Evolutionary conservation across 1,139 yeast genomes (phyloP).

Genomic region (Candida mesenterica): DNA sequence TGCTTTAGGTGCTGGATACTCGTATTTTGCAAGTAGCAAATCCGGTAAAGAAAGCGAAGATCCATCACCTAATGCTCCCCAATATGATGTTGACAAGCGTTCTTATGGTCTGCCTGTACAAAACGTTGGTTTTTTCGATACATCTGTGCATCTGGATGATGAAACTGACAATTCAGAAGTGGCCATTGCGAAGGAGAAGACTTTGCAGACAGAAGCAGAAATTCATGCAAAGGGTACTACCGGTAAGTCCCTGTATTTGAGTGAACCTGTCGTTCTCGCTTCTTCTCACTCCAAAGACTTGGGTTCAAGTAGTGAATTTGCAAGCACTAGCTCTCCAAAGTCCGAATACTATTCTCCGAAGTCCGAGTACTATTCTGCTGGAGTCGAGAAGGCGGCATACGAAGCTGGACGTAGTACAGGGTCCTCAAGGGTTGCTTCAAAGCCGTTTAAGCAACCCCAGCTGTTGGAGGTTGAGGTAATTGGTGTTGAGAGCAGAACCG

Average conservation of each 20-base stretch:
- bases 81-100: not conserved
- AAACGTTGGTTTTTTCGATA: not conserved
- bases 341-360: too few species aligned
- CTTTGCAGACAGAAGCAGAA: too few species aligned
- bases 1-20: slow-evolving; percentile 1
- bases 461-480: slow-evolving; percentile 36
- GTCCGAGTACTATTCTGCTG: slow-evolving; percentile 13
- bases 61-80: not conserved
- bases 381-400: slow-evolving; percentile 10
- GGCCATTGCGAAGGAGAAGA: too few species aligned
- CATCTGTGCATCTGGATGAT: too few species aligned
- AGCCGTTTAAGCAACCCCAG: slow-evolving; percentile 6
- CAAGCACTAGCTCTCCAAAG: not conserved
- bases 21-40: not conserved
- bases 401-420: slow-evolving; percentile 5
- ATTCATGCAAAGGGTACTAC: too few species aligned
- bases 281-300: too few species aligned
- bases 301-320: too few species aligned
- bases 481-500: slow-evolving; percentile 33
- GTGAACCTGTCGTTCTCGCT: too few species aligned
- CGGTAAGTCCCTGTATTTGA: too few species aligned
- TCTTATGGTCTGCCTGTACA: too few species aligned
- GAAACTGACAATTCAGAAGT: too few species aligned
- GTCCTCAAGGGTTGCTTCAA: not conserved
- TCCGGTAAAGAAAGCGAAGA: not conserved